A percentile compares a stretch with the other conserved stretches of the same genome.
phyloP scores from a whole-genome alignment of 169 alveolate species.

The Plasmodium coatneyi region DNA sequence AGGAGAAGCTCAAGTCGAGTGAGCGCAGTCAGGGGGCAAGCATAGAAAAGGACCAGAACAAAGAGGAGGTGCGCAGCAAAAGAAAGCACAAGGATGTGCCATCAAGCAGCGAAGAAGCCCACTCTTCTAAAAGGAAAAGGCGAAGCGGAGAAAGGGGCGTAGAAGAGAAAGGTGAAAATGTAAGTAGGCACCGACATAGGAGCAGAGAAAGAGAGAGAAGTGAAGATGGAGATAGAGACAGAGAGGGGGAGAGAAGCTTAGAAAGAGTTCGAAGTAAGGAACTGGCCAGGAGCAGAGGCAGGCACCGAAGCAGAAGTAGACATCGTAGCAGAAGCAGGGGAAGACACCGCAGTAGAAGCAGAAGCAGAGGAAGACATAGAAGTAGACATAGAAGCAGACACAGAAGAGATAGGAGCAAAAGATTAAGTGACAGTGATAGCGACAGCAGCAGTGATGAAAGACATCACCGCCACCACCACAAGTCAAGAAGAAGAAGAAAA shows the following conservation, averaged over 20 bases:
- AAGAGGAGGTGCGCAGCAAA: background rate
- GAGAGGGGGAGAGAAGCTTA: conserved; percentile 8
- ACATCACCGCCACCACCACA: conserved; percentile 7
- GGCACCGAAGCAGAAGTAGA: conserved; percentile 16
- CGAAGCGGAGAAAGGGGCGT: conserved; percentile 7
- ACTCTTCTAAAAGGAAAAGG: conserved; percentile 26
- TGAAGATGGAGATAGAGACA: background rate
- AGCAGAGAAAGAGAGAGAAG: background rate
- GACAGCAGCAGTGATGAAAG: conserved; percentile 38
- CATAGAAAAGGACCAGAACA: background rate
- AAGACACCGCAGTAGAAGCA: conserved; percentile 27
- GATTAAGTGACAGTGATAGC: conserved; percentile 10
- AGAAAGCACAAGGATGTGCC: conserved; percentile 10
- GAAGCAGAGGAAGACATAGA: conserved; percentile 7
- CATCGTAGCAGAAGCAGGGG: conserved; percentile 16
- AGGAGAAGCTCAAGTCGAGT: conserved; percentile 24
- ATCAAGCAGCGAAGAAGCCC: conserved; percentile 15
- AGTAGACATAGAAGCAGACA: conserved; percentile 9
- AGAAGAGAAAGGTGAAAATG: background rate
- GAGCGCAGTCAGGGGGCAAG: background rate
- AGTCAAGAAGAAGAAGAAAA: conserved; percentile 14
- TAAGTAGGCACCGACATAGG: conserved; percentile 14
- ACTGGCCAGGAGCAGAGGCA: background rate
- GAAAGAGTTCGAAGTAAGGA: conserved; percentile 47
- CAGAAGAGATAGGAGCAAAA: conserved; percentile 36